Conservation (phyloP, 176 grass and related monocot genomes). For the Ampelocalamus luodianensis region DNA sequence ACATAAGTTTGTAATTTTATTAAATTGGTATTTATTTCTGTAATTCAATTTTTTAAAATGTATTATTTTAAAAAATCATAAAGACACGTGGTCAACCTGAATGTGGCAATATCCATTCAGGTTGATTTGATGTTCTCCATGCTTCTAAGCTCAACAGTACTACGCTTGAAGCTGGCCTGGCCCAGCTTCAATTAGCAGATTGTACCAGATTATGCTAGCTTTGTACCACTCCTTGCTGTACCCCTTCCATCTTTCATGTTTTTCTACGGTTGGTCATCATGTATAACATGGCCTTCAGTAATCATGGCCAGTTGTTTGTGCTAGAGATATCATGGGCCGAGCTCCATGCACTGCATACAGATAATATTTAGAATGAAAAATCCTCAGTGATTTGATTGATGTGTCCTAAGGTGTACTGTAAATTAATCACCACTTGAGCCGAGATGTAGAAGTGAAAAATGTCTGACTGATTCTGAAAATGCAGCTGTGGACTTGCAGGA, state of each 20-base stretch:
- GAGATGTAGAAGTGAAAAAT: neutral
- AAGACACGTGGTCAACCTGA: too few relatives aligned
- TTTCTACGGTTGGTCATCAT: constrained; percentile 41
- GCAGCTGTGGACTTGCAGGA: constrained; percentile 46
- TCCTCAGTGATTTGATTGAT: constrained; percentile 34
- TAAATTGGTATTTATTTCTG: too few relatives aligned
- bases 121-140: constrained; percentile 57
- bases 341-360: constrained; percentile 18
- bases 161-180: constrained; percentile 35
- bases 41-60: too few relatives aligned
- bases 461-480: constrained; percentile 28
- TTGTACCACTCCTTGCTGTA: constrained; percentile 41
- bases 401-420: neutral
- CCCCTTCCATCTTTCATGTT: constrained; percentile 28
- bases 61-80: too few relatives aligned
- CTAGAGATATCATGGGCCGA: constrained; percentile 33
- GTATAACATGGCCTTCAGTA: constrained; percentile 14
- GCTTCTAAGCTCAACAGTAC: constrained; percentile 37
- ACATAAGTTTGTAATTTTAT: too few relatives aligned
- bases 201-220: neutral
- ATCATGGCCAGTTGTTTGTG: constrained; percentile 42
- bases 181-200: constrained; percentile 34
- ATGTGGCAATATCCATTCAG: too few relatives aligned
- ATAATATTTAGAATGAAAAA: constrained; percentile 42
- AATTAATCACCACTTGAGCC: neutral